Evolutionary conservation across 495 filamentous ascomycete species (phyloP).

Genomic region (Jackrogersella multiformis): DNA sequence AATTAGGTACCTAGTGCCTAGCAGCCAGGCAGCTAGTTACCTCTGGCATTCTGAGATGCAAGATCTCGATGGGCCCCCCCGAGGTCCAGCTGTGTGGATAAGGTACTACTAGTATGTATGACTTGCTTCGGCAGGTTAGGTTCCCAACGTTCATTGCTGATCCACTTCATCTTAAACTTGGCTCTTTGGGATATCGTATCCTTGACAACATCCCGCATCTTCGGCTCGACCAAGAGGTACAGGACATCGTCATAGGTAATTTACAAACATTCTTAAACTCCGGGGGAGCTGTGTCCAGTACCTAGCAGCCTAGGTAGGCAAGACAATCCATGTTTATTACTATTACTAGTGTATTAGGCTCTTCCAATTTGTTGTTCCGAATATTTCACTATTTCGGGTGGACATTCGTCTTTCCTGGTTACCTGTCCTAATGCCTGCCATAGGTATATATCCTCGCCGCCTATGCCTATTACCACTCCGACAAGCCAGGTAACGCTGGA

Average conservation of each 20-base stretch:
- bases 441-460: background rate
- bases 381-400: too few relatives aligned
- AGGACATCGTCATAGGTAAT: background rate
- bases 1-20: background rate
- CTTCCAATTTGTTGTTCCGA: too few relatives aligned
- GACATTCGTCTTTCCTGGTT: too few relatives aligned
- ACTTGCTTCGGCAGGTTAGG: too few relatives aligned
- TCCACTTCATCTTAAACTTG: conserved; percentile 12
- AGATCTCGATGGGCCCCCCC: conserved; percentile 22
- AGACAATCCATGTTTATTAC: too few relatives aligned
- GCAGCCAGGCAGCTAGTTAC: background rate
- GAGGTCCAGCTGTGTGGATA: conserved; percentile 16
- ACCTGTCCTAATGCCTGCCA: too few relatives aligned
- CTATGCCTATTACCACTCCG: background rate
- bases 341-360: too few relatives aligned
- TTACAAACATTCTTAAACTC: background rate
- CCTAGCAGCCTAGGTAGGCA: too few relatives aligned
- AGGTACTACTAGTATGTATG: too few relatives aligned
- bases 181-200: background rate
- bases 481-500: background rate
- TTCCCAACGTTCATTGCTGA: too few relatives aligned
- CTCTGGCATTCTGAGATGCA: background rate
- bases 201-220: background rate
- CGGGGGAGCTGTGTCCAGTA: background rate
- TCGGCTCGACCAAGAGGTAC: background rate